A percentile compares a stretch with the other conserved stretches of the same genome.
Conservation (phyloP, 2,329 filamentous ascomycete species). For the Ophiostoma montium region DNA sequence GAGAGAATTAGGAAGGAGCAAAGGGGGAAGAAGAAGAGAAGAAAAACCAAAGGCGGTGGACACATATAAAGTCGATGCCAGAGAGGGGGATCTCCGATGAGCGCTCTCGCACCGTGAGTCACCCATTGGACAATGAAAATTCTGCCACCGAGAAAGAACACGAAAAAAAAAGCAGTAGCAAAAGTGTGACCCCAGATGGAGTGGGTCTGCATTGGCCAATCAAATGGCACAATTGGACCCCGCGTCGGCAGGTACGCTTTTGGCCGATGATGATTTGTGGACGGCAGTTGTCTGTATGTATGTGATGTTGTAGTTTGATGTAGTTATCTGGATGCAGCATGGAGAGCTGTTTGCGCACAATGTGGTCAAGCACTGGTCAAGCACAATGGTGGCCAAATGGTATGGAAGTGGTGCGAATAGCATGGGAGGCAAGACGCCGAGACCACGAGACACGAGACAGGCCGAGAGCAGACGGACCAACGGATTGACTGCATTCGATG, state of each 20-base stretch:
- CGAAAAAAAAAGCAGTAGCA: neutral
- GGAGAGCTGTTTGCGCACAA: no score
- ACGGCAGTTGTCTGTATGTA: neutral
- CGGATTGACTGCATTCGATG: no score
- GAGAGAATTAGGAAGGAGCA: neutral
- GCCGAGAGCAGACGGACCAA: no score
- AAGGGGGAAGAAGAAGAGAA: neutral
- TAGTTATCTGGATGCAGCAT: no score
- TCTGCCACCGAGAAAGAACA: constrained; percentile 1
- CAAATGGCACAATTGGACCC: neutral
- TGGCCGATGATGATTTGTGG: no score
- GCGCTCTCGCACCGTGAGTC: constrained; percentile 10
- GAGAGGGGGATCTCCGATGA: constrained; percentile 8
- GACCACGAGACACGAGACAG: no score
- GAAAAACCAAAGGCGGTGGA: neutral
- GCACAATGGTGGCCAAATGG: no score
- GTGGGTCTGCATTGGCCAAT: neutral
- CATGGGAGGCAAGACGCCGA: no score
- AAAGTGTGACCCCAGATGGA: neutral
- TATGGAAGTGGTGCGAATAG: no score
- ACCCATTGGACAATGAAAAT: constrained; percentile 14
- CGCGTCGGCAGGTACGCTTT: neutral
- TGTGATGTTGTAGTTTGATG: no score
- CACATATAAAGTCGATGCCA: neutral
- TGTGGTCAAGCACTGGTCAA: no score